Evolutionary conservation across 1,139 yeast genomes (phyloP).

Genomic region (Nematodospora anomalae): DNA sequence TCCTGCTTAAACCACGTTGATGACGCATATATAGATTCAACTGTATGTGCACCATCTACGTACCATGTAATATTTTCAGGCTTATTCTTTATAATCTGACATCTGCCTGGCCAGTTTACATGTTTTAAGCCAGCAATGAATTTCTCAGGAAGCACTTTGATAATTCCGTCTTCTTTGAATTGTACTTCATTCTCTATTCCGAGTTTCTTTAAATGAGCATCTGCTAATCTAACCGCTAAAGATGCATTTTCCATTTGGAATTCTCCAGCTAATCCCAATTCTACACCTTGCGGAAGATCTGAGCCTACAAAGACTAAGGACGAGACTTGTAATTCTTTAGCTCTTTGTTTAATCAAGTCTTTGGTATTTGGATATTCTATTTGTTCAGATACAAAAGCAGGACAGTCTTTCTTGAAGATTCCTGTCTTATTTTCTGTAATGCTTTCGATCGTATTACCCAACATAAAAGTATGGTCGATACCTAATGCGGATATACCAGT

Average conservation of each 20-base stretch:
- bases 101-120: conserved; percentile 92
- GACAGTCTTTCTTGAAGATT: conserved; percentile 68
- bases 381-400: conserved; percentile 67
- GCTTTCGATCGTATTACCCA: conserved; percentile 84
- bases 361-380: conserved; percentile 53
- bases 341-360: conserved; percentile 57
- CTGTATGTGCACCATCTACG: conserved; percentile 95
- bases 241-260: conserved; percentile 89
- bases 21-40: conserved; percentile 80
- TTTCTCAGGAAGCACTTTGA: conserved; percentile 50
- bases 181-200: conserved; percentile 36
- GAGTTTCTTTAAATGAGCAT: conserved; percentile 55
- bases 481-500: conserved; percentile 89
- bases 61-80: conserved; percentile 62
- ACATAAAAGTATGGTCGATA: conserved; percentile 86
- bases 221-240: conserved; percentile 74
- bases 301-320: conserved; percentile 50
- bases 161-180: conserved; percentile 18
- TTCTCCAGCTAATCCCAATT: conserved; percentile 81
- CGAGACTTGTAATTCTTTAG: conserved; percentile 58
- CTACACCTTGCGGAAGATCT: conserved; percentile 31
- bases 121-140: conserved; percentile 63
- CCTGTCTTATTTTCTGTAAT: conserved; percentile 98
- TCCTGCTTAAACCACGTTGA: conserved; percentile 68
- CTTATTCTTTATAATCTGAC: conserved; percentile 63